These are phyloP conservation scores for Wickerhamomyces sydowiorum DNA, from an alignment of 805 yeast species.

Conservation along the genomic window DNA sequence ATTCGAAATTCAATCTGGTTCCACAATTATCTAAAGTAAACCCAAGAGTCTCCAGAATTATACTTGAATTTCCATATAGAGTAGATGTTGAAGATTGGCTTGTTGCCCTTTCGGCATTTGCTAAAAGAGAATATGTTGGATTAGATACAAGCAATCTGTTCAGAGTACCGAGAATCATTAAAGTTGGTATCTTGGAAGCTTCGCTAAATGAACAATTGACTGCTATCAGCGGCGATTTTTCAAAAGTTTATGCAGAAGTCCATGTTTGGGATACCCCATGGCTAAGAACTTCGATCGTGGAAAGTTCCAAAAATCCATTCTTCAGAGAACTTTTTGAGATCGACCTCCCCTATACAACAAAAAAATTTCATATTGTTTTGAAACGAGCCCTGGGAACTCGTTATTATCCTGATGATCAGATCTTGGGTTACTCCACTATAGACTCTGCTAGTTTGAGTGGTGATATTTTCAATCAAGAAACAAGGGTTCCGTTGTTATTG, in stretches of 20 bases:
- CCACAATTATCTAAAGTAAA: conserved; percentile 25
- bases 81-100: conserved; percentile 76
- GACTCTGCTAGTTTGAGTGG: conserved; percentile 15
- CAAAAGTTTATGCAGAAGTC: conserved; percentile 59
- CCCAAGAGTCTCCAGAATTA: conserved; percentile 30
- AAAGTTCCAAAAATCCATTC: conserved; percentile 49
- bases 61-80: conserved; percentile 59
- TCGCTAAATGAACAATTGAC: conserved; percentile 31
- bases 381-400: conserved; percentile 23
- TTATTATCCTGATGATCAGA: conserved; percentile 26
- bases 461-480: conserved; percentile 19
- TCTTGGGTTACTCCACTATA: conserved; percentile 19
- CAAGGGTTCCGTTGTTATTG: conserved; percentile 40
- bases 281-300: conserved; percentile 70
- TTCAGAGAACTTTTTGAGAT: conserved; percentile 77
- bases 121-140: conserved; percentile 46
- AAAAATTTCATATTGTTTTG: conserved; percentile 43
- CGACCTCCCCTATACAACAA: conserved; percentile 49
- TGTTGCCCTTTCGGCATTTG: conserved; percentile 59
- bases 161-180: conserved; percentile 47
- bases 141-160: conserved; percentile 27
- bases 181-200: conserved; percentile 62
- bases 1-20: conserved; percentile 3
- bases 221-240: conserved; percentile 2
- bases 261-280: conserved; percentile 67